A percentile compares a stretch with the other conserved stretches of the same genome.
These are phyloP conservation scores for Leucosporidium yakuticum DNA, from an alignment of 768 basidiomycete species.

Conservation along the genomic window DNA sequence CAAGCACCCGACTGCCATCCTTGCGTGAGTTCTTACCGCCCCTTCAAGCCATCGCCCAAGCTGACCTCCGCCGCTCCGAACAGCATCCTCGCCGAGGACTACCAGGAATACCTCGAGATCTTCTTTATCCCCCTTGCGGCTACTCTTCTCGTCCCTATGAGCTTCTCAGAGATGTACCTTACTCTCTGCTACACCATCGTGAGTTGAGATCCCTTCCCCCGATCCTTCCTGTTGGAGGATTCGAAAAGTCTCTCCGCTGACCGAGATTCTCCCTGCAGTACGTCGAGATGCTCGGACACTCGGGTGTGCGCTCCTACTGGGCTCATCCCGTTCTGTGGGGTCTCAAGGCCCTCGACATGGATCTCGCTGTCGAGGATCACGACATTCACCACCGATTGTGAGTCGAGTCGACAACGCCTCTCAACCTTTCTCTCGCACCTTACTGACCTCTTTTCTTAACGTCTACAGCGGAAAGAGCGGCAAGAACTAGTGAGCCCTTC, in stretches of 20 bases:
- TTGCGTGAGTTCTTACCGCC: neutral
- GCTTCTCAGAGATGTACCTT: slow-evolving; percentile 16
- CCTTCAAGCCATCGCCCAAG: neutral
- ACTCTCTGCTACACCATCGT: slow-evolving; percentile 9
- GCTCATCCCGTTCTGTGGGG: slow-evolving; percentile 17
- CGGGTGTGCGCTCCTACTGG: slow-evolving; percentile 18
- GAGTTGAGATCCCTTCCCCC: neutral
- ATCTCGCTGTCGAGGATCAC: slow-evolving; percentile 27
- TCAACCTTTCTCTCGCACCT: no score
- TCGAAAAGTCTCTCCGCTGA: no score
- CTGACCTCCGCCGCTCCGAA: neutral
- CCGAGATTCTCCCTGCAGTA: neutral
- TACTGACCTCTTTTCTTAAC: no score
- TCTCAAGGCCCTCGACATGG: slow-evolving; percentile 11
- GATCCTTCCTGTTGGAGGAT: no score
- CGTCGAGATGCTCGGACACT: slow-evolving; percentile 28
- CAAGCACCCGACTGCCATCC: slow-evolving; percentile 26
- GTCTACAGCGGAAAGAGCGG: slow-evolving; percentile 16
- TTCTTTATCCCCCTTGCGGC: slow-evolving; percentile 8
- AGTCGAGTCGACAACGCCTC: no score
- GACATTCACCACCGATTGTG: slow-evolving; percentile 19
- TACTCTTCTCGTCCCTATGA: slow-evolving; percentile 19
- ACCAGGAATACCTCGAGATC: slow-evolving; percentile 18
- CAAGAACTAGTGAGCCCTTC: slow-evolving; percentile 1
- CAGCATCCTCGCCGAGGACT: slow-evolving; percentile 20